These are phyloP conservation scores for Cunninghamia lanceolata DNA, from an alignment of 75 land plant species.

Conservation along the genomic window DNA sequence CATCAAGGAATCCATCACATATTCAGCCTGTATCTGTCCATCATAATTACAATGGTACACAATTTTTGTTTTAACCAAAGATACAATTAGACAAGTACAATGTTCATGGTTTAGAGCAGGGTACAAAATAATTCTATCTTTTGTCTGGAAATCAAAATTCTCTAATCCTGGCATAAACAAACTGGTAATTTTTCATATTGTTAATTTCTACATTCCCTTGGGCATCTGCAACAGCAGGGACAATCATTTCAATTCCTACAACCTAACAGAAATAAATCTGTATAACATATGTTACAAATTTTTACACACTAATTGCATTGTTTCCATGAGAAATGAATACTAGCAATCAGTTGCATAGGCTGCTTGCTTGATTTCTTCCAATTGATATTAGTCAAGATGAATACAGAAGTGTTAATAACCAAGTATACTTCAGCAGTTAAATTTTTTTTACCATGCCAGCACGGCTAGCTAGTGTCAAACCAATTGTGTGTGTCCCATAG, in stretches of 20 bases:
- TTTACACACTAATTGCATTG: not conserved
- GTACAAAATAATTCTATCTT: not conserved
- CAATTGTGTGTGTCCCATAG: slow-evolving; percentile 98
- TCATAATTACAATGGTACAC: not conserved
- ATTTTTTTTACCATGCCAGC: slow-evolving; percentile 83
- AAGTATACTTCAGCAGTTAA: not conserved
- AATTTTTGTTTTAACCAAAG: not conserved
- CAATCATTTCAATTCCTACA: slow-evolving; percentile 96
- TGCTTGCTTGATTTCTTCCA: not conserved
- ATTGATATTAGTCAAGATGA: slow-evolving; percentile 5
- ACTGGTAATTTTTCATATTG: slow-evolving; percentile 81
- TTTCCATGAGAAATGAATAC: not conserved
- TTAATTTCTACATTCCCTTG: slow-evolving; percentile 84
- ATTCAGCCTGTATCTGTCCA: slow-evolving; percentile 71
- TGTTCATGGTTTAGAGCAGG: not conserved
- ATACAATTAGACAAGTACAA: not conserved
- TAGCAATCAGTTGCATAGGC: not conserved
- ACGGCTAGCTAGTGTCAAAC: slow-evolving; percentile 85
- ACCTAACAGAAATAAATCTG: slow-evolving; percentile 44
- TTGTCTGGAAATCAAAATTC: not conserved
- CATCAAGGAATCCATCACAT: slow-evolving; percentile 73
- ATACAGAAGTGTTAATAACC: not conserved
- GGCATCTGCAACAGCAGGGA: slow-evolving; percentile 92
- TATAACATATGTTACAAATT: not conserved
- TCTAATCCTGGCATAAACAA: slow-evolving; percentile 83